These are phyloP conservation scores for Naematelia encephala DNA, from an alignment of 768 basidiomycete species.

Conservation along the genomic window DNA sequence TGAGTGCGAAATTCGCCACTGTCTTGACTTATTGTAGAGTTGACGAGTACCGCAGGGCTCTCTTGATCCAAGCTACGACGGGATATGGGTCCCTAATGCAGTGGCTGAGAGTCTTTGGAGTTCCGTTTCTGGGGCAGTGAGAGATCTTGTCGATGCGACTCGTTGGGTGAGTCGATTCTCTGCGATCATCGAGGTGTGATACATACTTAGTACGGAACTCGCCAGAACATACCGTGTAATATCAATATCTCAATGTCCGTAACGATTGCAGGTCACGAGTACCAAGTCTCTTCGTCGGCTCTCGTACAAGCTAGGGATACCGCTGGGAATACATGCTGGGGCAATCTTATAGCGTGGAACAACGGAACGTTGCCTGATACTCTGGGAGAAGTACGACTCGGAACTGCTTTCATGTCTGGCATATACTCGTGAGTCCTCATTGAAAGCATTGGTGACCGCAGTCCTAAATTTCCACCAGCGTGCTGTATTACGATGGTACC, in stretches of 20 bases:
- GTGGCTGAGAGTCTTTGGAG: conserved; percentile 33
- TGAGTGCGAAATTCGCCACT: no score
- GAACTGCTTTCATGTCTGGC: conserved; percentile 45
- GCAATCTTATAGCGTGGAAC: conserved; percentile 40
- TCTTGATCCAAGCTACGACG: conserved; percentile 45
- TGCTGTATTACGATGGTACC: conserved; percentile 31
- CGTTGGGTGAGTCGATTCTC: conserved; percentile 37
- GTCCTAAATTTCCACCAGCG: conserved; percentile 21
- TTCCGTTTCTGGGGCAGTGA: conserved; percentile 21
- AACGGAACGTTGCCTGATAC: conserved; percentile 38
- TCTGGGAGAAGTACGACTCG: conserved; percentile 40
- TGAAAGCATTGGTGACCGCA: background rate
- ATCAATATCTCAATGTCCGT: conserved; percentile 38
- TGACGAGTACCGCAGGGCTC: conserved; percentile 25
- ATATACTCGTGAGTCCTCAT: conserved; percentile 42
- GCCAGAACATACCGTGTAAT: conserved; percentile 46
- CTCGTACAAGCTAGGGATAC: conserved; percentile 32
- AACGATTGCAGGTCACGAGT: conserved; percentile 27
- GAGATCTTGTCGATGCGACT: conserved; percentile 27
- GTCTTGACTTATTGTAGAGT: background rate
- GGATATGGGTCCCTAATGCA: conserved; percentile 35
- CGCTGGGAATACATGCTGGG: conserved; percentile 35
- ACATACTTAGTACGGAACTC: background rate
- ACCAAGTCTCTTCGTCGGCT: conserved; percentile 31
- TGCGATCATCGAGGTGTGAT: background rate